phyloP scores from a whole-genome alignment of 176 grass and related monocot genomes.

The Oryza nivara region DNA sequence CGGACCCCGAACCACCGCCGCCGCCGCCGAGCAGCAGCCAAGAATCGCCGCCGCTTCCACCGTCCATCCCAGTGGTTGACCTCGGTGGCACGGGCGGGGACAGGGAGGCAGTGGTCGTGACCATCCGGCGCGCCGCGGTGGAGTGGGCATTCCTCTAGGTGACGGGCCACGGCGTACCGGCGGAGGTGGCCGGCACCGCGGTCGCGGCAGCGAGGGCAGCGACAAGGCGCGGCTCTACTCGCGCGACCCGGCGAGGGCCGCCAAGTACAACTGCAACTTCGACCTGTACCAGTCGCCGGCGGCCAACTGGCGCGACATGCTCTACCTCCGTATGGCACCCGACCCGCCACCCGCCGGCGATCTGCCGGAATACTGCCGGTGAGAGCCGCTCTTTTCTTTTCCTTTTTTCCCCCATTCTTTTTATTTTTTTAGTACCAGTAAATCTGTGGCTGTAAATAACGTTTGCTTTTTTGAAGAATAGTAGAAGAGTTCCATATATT shows the following conservation, averaged over 20 bases:
- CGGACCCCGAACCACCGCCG: too few species aligned
- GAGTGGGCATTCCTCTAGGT: conserved; percentile 73
- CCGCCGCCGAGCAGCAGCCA: too few species aligned
- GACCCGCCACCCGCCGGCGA: conserved; percentile 25
- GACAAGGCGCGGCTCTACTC: conserved; percentile 68
- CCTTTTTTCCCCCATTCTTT: not conserved
- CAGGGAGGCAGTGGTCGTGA: not conserved
- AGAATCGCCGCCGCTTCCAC: too few species aligned
- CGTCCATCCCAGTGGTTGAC: conserved; percentile 46
- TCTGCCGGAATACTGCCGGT: conserved; percentile 32
- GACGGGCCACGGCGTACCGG: conserved; percentile 49
- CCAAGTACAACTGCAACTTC: conserved; percentile 66
- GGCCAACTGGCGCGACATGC: not conserved
- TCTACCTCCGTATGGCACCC: too few species aligned
- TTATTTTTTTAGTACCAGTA: not conserved
- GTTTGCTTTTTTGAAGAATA: not conserved
- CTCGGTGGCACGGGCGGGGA: not conserved
- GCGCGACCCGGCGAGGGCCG: conserved; percentile 45
- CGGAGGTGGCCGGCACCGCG: not conserved
- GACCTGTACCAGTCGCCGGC: conserved; percentile 50
- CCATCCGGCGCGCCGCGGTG: conserved; percentile 25
- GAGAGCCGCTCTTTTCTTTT: not conserved
- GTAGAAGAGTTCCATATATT: not conserved
- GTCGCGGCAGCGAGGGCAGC: conserved; percentile 25
- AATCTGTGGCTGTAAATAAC: not conserved